These are phyloP conservation scores for Globisporangium spiculum DNA, from an alignment of 352 stramenopile species.

Conservation along the genomic window DNA sequence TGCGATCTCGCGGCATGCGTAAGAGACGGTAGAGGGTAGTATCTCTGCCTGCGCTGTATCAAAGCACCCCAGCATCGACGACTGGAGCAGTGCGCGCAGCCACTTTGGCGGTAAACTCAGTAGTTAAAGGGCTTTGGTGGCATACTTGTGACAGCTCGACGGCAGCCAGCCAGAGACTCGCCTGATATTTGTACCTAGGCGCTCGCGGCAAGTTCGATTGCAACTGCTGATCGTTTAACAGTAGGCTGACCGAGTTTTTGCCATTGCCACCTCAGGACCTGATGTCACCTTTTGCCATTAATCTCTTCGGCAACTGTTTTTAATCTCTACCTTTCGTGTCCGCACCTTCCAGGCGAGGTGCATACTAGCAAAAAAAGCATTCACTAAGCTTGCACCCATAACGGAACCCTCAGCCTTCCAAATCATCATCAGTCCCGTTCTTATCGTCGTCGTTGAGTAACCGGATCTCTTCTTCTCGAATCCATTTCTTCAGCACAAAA, in stretches of 20 bases:
- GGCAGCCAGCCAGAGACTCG: not conserved
- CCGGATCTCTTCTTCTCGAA: constrained; percentile 44
- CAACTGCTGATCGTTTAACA: too few species aligned
- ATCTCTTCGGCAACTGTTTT: not conserved
- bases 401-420: not conserved
- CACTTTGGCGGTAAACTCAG: not conserved
- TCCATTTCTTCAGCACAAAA: constrained; percentile 35
- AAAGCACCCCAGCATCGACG: not conserved
- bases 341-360: not conserved
- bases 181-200: not conserved
- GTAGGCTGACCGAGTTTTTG: too few species aligned
- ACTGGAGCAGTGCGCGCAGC: not conserved
- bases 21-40: not conserved
- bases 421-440: not conserved
- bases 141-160: not conserved
- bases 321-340: not conserved
- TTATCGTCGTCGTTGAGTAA: constrained; percentile 26
- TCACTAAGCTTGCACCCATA: not conserved
- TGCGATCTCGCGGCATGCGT: not conserved
- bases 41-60: not conserved
- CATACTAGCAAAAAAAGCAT: not conserved
- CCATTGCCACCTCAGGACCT: too few species aligned
- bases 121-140: not conserved
- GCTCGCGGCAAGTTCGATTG: not conserved
- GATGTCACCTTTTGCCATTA: not conserved